A percentile compares a stretch with the other conserved stretches of the same genome.
Conservation (phyloP, 2,329 filamentous ascomycete species). For the Chrysosporium keratinophilum region DNA sequence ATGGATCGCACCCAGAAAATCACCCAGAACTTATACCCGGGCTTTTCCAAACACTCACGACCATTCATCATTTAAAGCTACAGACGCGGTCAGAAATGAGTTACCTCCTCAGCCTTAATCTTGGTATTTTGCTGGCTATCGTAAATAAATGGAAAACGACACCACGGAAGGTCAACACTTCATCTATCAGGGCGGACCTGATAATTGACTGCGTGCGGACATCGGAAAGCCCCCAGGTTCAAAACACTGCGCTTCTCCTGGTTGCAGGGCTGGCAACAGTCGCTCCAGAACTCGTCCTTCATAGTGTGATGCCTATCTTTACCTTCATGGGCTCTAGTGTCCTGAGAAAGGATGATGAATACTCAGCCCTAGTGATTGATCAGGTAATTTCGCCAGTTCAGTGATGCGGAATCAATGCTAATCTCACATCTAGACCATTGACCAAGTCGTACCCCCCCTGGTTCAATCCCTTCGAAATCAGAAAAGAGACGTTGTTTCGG, state of each 20-base stretch:
- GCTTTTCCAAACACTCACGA: slow-evolving; percentile 74
- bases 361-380: slow-evolving; percentile 90
- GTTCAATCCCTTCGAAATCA: slow-evolving; percentile 71
- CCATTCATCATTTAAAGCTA: slow-evolving; percentile 73
- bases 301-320: slow-evolving; percentile 98
- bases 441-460: slow-evolving; percentile 83
- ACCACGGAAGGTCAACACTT: slow-evolving; percentile 55
- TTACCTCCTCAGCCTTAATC: slow-evolving; percentile 76
- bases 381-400: slow-evolving; percentile 34
- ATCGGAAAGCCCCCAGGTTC: slow-evolving; percentile 82
- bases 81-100: slow-evolving; percentile 77
- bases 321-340: slow-evolving; percentile 94
- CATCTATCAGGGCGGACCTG: slow-evolving; percentile 74
- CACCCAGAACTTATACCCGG: slow-evolving; percentile 66
- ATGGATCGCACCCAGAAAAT: slow-evolving; percentile 62
- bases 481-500: slow-evolving; percentile 66
- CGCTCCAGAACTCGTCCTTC: slow-evolving; percentile 80
- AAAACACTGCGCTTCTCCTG: slow-evolving; percentile 79
- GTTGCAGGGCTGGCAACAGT: slow-evolving; percentile 79
- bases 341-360: slow-evolving; percentile 86
- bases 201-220: slow-evolving; percentile 91
- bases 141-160: slow-evolving; percentile 59
- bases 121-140: slow-evolving; percentile 73
- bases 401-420: neutral
- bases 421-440: slow-evolving; percentile 56